These are phyloP conservation scores for Nitzschia putrida DNA, from an alignment of 108 stramenopile species.

Conservation along the genomic window DNA sequence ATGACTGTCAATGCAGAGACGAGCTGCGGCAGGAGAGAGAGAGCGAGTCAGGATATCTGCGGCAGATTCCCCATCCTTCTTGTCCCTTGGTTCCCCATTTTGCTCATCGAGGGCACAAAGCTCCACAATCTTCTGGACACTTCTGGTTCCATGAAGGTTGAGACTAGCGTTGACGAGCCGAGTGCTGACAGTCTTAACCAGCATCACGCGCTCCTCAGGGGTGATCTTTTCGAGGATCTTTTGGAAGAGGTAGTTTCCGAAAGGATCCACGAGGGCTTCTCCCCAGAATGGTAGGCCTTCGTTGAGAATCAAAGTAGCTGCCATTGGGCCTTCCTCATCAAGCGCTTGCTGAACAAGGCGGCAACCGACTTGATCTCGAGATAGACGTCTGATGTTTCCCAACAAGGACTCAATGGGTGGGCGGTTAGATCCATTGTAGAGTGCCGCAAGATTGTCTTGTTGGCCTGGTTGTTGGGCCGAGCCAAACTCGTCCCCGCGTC, in stretches of 20 bases:
- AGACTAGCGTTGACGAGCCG: slow-evolving; percentile 91
- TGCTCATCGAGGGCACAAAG: slow-evolving; percentile 83
- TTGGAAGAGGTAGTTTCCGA: slow-evolving; percentile 98
- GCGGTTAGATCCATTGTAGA: slow-evolving; percentile 74
- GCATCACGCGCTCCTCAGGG: slow-evolving; percentile 79
- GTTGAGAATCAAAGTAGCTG: slow-evolving; percentile 88
- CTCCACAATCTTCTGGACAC: slow-evolving; percentile 97
- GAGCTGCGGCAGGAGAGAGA: slow-evolving; percentile 86
- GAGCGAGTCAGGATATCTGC: slow-evolving; percentile 81
- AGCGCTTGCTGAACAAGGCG: slow-evolving; percentile 94
- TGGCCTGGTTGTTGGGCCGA: slow-evolving; percentile 13
- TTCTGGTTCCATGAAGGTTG: slow-evolving; percentile 96
- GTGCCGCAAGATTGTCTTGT: slow-evolving; percentile 43
- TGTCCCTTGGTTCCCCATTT: slow-evolving; percentile 18
- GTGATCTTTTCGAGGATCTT: slow-evolving; percentile 94
- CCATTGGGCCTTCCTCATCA: slow-evolving; percentile 90
- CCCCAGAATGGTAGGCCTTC: slow-evolving; percentile 94
- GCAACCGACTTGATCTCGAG: slow-evolving; percentile 93
- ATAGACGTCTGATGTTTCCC: slow-evolving; percentile 85
- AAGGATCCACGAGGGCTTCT: slow-evolving; percentile 96
- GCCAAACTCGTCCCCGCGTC: slow-evolving; percentile 23
- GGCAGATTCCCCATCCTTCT: slow-evolving; percentile 54
- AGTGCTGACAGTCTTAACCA: slow-evolving; percentile 82
- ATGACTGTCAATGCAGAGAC: slow-evolving; percentile 95
- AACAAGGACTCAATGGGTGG: slow-evolving; percentile 79